Base-by-base conservation (phyloP, 495 filamentous ascomycete genomes). In the Pyrenopolyporus hunteri region DNA sequence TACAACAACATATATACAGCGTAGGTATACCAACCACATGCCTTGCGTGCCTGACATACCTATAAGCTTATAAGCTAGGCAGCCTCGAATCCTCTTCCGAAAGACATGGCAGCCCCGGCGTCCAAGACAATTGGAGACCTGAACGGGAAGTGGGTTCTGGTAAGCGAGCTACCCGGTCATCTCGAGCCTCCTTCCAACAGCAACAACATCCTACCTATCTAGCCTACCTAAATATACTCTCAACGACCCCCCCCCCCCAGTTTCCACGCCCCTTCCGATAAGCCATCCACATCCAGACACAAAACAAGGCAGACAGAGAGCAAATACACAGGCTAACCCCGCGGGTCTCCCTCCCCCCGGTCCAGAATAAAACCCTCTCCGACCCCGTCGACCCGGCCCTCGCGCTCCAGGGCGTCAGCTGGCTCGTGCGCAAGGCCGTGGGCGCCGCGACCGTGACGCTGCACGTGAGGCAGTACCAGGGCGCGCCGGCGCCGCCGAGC, bases 101-200 rank as follows among this genome's bases (percentile, higher is more conserved):
- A 47, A 76, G 86, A 56, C 58, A 97, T 97, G 93, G 92, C 93
- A 62, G 89, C 92, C 49, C 93, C 93, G 33, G 72, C 83, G 54
- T 78, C 83, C 55, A 82, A 86, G 73, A 93, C 84, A 10, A 82
- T 92, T 52, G 84, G 82, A 54, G 81, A 92, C 71, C 81, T 97
- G 66, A 85, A 74, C 65, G 93, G 93, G 19, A 83, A 83, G 69
- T 97, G 89, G 86, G 69, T 81, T 17, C 86, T 96, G 85, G 92
- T 94, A 81, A 37, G 82, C 29, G 32, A 50, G 48, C 36, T 13
- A 45, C 6, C 9, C 39, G 16, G 17, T 7, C 35, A 11, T 17
- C 16, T 16, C 13, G 0, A 40, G 16, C 36, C 36, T 1, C 3
- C 19, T 7, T 16, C 16, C 37, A 9, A 1, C 37, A 16, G 14